These are phyloP conservation scores for Chlorokybus atmophyticus DNA, from an alignment of 139 green algal genomes.

Conservation along the genomic window DNA sequence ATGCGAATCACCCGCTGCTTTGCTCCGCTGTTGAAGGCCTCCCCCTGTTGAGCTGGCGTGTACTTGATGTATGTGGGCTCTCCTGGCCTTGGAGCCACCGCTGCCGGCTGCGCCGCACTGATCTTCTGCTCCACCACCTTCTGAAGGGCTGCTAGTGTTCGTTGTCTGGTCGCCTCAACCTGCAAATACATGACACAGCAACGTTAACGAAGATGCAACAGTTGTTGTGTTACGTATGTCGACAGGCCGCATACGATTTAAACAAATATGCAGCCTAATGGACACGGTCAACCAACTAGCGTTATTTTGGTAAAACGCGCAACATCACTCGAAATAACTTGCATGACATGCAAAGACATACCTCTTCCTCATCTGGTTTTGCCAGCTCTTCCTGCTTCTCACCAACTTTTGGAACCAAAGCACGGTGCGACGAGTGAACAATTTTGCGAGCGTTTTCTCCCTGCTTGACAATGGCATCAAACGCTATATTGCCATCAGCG, in stretches of 20 bases:
- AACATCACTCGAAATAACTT: no score
- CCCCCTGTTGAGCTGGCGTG: constrained; percentile 62
- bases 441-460: constrained; percentile 49
- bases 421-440: constrained; percentile 54
- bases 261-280: no score
- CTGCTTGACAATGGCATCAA: constrained; percentile 73
- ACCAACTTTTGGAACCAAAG: constrained; percentile 45
- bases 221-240: no score
- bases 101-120: constrained; percentile 55
- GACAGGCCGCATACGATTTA: no score
- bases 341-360: no score
- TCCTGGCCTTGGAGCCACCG: constrained; percentile 52
- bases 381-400: constrained; percentile 32
- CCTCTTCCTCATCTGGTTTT: constrained; percentile 67
- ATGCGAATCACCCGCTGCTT: constrained; percentile 90
- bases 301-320: no score
- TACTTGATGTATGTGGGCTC: constrained; percentile 87
- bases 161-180: constrained; percentile 20
- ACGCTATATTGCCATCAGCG: constrained; percentile 62
- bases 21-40: constrained; percentile 44
- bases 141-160: constrained; percentile 20
- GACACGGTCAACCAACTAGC: no score
- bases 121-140: constrained; percentile 63
- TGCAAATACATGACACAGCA: no score
- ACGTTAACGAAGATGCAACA: no score